phyloP scores from a whole-genome alignment of 108 stramenopile species.

The Fistulifera pelliculosa region DNA sequence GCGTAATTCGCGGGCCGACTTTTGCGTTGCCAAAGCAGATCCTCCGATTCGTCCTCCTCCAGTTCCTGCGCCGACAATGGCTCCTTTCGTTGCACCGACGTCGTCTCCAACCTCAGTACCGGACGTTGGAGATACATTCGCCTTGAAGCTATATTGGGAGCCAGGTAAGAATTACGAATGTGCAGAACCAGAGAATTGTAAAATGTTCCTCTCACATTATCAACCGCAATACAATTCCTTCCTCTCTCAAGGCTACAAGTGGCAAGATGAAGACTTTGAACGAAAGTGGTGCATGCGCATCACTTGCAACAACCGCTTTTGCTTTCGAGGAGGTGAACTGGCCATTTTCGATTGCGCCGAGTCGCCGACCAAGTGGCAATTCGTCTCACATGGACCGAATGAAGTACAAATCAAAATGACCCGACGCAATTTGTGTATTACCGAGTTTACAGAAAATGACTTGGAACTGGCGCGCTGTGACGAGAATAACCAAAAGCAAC shows the following conservation, averaged over 20 bases:
- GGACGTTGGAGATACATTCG: background rate
- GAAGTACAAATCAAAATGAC: constrained; percentile 1
- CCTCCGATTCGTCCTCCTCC: background rate
- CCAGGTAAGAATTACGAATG: background rate
- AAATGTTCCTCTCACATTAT: too few relatives aligned
- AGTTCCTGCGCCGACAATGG: background rate
- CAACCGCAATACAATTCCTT: too few relatives aligned
- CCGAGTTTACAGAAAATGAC: background rate
- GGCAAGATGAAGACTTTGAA: constrained; percentile 47
- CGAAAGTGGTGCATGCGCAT: constrained; percentile 51
- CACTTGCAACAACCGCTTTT: background rate
- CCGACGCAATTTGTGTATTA: background rate
- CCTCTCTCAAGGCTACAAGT: constrained; percentile 35
- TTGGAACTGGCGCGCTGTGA: background rate
- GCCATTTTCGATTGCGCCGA: background rate
- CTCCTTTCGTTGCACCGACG: background rate
- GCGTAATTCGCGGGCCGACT: background rate
- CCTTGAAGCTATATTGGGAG: constrained; percentile 6
- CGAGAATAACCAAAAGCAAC: background rate
- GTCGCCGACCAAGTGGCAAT: too few relatives aligned
- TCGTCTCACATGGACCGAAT: background rate
- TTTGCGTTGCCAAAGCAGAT: background rate
- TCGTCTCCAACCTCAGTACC: background rate
- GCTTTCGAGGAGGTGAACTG: background rate
- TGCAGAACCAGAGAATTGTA: too few relatives aligned